Evolutionary conservation across 805 yeast species (phyloP).

Genomic region (Myxozyma udenii): DNA sequence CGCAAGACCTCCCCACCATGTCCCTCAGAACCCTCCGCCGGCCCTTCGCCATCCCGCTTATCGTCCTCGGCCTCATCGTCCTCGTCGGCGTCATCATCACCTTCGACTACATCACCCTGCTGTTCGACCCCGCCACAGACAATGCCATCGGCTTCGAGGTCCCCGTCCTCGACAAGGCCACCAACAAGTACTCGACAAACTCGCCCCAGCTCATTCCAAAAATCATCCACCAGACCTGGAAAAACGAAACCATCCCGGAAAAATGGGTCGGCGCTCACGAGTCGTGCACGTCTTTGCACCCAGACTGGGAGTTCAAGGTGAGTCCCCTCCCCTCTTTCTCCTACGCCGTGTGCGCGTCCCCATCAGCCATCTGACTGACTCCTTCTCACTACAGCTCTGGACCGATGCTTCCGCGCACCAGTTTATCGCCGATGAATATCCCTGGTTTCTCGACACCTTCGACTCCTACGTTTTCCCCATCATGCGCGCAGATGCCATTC

Average conservation of each 20-base stretch:
- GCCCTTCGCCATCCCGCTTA: conserved; percentile 23
- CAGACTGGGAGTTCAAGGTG: conserved; percentile 70
- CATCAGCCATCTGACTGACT: conserved; percentile 35
- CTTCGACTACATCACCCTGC: conserved; percentile 27
- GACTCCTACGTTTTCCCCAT: conserved; percentile 77
- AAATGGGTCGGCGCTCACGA: conserved; percentile 77
- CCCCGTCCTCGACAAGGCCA: conserved; percentile 10
- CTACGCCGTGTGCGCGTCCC: not conserved
- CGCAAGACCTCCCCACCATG: too few relatives aligned
- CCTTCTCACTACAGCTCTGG: conserved; percentile 51
- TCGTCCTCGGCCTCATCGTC: conserved; percentile 21
- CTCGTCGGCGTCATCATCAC: conserved; percentile 22
- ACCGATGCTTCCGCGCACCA: conserved; percentile 79
- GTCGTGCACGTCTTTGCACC: conserved; percentile 72
- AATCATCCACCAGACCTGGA: conserved; percentile 91
- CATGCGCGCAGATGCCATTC: conserved; percentile 84
- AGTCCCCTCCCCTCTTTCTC: not conserved
- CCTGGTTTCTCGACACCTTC: conserved; percentile 82
- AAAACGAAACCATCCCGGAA: conserved; percentile 72
- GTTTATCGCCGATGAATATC: conserved; percentile 72
- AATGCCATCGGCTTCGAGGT: conserved; percentile 26
- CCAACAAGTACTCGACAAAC: conserved; percentile 6
- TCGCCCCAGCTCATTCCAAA: conserved; percentile 65
- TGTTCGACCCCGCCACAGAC: conserved; percentile 30
- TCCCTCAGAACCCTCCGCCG: conserved; percentile 9